phyloP scores from a whole-genome alignment of 805 yeast genomes.

The Nakazawaea ambrosiae region DNA sequence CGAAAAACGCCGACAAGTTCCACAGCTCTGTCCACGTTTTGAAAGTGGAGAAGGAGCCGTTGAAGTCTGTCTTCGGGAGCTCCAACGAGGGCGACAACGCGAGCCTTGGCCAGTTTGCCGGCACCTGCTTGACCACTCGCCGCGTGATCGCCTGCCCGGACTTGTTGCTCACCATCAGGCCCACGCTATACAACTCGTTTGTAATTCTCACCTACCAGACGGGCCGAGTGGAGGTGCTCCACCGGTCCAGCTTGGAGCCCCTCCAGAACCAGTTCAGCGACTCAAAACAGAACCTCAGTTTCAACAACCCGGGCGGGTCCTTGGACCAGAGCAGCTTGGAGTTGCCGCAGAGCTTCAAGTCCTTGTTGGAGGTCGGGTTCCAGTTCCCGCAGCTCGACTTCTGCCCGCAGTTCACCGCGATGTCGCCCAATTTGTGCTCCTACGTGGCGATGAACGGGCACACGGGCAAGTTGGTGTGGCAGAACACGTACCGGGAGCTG shows the following conservation, averaged over 20 bases:
- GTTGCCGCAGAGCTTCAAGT: slow-evolving; percentile 28
- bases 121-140: slow-evolving; percentile 2
- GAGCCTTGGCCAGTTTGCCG: not conserved
- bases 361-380: slow-evolving; percentile 50
- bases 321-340: slow-evolving; percentile 6
- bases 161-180: slow-evolving; percentile 22
- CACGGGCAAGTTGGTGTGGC: slow-evolving; percentile 16
- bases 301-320: slow-evolving; percentile 8
- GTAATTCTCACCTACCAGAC: slow-evolving; percentile 31
- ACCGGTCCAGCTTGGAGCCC: slow-evolving; percentile 26
- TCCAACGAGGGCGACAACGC: not conserved
- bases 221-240: slow-evolving; percentile 40
- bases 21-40: slow-evolving; percentile 20
- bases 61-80: slow-evolving; percentile 12
- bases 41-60: slow-evolving; percentile 17
- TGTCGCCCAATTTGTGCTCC: slow-evolving; percentile 48
- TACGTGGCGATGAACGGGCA: slow-evolving; percentile 24
- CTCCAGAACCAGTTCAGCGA: slow-evolving; percentile 14
- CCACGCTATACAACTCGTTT: slow-evolving; percentile 32
- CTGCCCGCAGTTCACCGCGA: slow-evolving; percentile 28
- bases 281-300: not conserved
- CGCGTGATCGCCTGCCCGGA: slow-evolving; percentile 18
- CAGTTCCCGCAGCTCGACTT: slow-evolving; percentile 30
- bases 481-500: slow-evolving; percentile 16
- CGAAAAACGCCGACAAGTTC: slow-evolving; percentile 12